Evolutionary conservation across 495 filamentous ascomycete species (phyloP).

Genomic region (Podospora sp.): DNA sequence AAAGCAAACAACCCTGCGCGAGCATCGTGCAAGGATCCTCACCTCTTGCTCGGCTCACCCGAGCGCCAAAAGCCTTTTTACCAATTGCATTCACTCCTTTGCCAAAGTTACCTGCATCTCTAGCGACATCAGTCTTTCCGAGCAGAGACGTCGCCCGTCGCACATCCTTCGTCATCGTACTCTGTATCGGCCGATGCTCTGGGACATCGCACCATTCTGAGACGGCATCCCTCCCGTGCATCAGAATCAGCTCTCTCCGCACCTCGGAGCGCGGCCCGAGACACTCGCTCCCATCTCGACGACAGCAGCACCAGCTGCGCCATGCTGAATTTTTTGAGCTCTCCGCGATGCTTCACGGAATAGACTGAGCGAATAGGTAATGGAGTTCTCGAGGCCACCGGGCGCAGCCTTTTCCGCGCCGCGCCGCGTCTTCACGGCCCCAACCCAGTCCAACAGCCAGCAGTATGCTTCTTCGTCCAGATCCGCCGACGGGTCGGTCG

Average conservation of each 20-base stretch:
- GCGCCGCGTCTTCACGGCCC: constrained; percentile 48
- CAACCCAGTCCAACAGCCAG: constrained; percentile 30
- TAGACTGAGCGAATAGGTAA: constrained; percentile 26
- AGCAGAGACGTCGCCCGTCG: constrained; percentile 12
- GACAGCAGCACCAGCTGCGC: constrained; percentile 5
- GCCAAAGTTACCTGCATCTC: neutral
- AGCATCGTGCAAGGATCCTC: constrained; percentile 10
- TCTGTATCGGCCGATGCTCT: constrained; percentile 5
- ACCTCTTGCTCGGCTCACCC: neutral
- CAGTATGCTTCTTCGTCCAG: constrained; percentile 29
- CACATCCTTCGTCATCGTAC: neutral
- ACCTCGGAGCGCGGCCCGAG: neutral
- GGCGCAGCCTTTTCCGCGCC: constrained; percentile 34
- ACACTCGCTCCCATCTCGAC: constrained; percentile 5
- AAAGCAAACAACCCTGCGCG: neutral
- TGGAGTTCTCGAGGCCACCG: constrained; percentile 35
- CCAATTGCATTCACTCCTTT: neutral
- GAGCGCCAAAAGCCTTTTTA: constrained; percentile 6
- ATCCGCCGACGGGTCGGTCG: constrained; percentile 50
- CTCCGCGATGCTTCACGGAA: constrained; percentile 26
- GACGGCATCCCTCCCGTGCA: constrained; percentile 18
- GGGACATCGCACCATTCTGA: constrained; percentile 18
- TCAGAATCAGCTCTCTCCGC: neutral
- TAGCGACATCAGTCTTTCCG: constrained; percentile 5
- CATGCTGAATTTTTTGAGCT: constrained; percentile 10